These are phyloP conservation scores for Balansia obtecta DNA, from an alignment of 2,329 filamentous ascomycete genomes.

Conservation along the genomic window DNA sequence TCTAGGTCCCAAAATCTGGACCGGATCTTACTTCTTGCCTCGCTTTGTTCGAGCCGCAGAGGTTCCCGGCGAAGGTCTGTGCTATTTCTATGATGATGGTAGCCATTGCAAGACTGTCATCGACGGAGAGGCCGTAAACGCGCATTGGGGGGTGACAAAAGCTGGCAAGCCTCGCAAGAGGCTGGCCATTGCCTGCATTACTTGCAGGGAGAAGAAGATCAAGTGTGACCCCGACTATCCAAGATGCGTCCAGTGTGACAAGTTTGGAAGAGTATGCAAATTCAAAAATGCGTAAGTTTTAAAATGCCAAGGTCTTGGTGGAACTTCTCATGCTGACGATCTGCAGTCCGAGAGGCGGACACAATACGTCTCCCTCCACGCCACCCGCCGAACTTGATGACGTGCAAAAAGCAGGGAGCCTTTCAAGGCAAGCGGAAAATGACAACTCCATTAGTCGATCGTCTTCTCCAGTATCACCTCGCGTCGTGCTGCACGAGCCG, in stretches of 20 bases:
- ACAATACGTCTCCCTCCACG: constrained; percentile 43
- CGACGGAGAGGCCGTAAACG: constrained; percentile 77
- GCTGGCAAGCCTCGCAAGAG: constrained; percentile 87
- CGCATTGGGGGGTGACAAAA: constrained; percentile 88
- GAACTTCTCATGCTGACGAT: constrained; percentile 3
- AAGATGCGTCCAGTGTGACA: constrained; percentile 84
- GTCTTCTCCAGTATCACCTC: constrained; percentile 36
- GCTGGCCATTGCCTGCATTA: constrained; percentile 82
- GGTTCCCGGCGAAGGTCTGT: constrained; percentile 66
- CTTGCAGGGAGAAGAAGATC: constrained; percentile 94
- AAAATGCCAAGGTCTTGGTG: neutral
- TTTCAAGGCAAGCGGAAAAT: constrained; percentile 18
- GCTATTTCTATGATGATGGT: constrained; percentile 79
- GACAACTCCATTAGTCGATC: constrained; percentile 29
- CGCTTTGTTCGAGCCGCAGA: constrained; percentile 51
- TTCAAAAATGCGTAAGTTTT: constrained; percentile 73
- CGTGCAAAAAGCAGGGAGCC: constrained; percentile 17
- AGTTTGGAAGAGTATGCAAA: constrained; percentile 75
- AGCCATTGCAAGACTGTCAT: constrained; percentile 73
- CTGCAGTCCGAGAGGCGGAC: constrained; percentile 41
- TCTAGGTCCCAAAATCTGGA: constrained; percentile 57
- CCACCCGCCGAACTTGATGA: constrained; percentile 39
- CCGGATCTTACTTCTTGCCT: constrained; percentile 54
- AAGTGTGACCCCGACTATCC: constrained; percentile 85
- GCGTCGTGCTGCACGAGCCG: constrained; percentile 21